phyloP scores from a whole-genome alignment of 2,329 filamentous ascomycete genomes.

The Allantophomopsis lycopodina region DNA sequence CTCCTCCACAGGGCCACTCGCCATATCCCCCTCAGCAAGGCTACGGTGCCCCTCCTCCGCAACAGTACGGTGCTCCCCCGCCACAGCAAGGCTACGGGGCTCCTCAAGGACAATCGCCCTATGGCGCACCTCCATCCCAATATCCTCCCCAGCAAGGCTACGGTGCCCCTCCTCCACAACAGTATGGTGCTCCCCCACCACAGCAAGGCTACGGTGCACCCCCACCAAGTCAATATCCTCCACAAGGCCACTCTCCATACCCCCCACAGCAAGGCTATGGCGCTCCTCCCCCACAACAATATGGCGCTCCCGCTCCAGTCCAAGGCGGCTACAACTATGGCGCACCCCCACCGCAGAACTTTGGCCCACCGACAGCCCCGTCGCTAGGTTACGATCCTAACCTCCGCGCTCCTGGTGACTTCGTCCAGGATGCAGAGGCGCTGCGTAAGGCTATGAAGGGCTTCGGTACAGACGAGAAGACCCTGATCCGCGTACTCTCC shows the following conservation, averaged over 20 bases:
- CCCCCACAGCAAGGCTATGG: conserved; percentile 15
- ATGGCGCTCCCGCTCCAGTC: conserved; percentile 22
- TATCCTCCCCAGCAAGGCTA: conserved; percentile 7
- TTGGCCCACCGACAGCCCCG: conserved; percentile 42
- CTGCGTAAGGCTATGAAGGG: conserved; percentile 83
- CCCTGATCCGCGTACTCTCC: conserved; percentile 56
- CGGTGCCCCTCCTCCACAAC: conserved; percentile 6
- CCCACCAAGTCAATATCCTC: conserved; percentile 2
- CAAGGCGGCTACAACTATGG: conserved; percentile 14
- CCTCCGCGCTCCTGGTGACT: conserved; percentile 49
- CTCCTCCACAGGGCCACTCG: neutral
- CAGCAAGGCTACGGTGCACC: conserved; percentile 6
- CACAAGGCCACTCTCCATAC: conserved; percentile 14
- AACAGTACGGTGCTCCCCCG: neutral
- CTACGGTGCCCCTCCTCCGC: neutral
- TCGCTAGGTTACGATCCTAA: conserved; percentile 66
- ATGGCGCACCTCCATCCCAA: conserved; percentile 8
- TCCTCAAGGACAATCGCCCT: conserved; percentile 6
- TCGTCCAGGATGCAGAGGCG: conserved; percentile 51
- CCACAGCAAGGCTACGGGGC: conserved; percentile 3
- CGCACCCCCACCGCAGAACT: conserved; percentile 19
- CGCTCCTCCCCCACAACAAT: conserved; percentile 18
- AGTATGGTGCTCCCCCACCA: conserved; percentile 4
- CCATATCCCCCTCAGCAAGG: neutral
- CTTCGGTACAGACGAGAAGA: conserved; percentile 76